These are phyloP conservation scores for Lecanicillium sp. DNA, from an alignment of 2,329 filamentous ascomycete species.

Conservation along the genomic window DNA sequence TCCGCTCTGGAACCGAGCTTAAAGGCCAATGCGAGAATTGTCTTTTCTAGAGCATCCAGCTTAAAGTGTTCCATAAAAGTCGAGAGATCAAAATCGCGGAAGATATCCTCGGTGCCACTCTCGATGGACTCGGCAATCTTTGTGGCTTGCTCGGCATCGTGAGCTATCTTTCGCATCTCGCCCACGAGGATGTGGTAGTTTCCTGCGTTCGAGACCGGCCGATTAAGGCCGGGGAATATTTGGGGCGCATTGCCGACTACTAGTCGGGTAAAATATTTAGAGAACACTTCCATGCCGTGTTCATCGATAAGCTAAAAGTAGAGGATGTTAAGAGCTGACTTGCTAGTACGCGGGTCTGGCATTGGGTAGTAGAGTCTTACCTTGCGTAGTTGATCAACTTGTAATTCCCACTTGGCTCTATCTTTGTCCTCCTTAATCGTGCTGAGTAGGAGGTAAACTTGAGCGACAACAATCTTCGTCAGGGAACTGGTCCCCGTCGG, in stretches of 20 bases:
- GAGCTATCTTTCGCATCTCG: constrained; percentile 80
- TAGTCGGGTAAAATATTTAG: constrained; percentile 90
- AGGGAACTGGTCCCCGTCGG: constrained; percentile 60
- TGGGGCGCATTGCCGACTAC: constrained; percentile 84
- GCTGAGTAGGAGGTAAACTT: constrained; percentile 89
- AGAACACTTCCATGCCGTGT: constrained; percentile 98
- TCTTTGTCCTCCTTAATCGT: constrained; percentile 92
- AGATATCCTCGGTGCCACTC: constrained; percentile 82
- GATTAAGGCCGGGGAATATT: constrained; percentile 76
- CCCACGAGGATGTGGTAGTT: constrained; percentile 76
- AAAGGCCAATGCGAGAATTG: constrained; percentile 80
- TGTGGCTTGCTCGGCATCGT: constrained; percentile 72
- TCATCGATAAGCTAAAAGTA: constrained; percentile 75
- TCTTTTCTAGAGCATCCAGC: constrained; percentile 80
- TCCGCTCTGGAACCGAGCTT: constrained; percentile 75
- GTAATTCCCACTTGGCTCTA: constrained; percentile 83
- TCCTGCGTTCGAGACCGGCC: constrained; percentile 65
- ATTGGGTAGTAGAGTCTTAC: constrained; percentile 39
- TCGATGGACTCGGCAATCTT: constrained; percentile 94
- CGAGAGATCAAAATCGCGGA: constrained; percentile 92
- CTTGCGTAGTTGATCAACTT: constrained; percentile 87
- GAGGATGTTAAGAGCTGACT: constrained; percentile 12
- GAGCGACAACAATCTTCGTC: constrained; percentile 89
- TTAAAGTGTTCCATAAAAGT: constrained; percentile 96
- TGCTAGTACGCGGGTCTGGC: background rate